Conservation (phyloP, 805 yeast species). For the Starmerella vitae region DNA sequence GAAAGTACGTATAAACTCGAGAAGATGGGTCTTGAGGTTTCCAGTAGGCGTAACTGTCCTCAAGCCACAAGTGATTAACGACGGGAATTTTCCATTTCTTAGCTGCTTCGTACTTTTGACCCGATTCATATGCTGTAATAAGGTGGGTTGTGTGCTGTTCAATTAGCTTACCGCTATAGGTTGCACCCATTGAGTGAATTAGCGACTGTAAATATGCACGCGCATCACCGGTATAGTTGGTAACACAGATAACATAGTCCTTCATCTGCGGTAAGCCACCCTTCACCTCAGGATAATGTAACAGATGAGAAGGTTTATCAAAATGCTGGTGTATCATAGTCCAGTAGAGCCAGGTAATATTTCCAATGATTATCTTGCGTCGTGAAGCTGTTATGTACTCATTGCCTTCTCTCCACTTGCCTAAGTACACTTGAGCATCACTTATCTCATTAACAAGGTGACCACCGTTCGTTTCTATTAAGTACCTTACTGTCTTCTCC, state of each 20-base stretch:
- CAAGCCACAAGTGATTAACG: constrained; percentile 80
- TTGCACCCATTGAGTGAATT: constrained; percentile 58
- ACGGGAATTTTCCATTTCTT: constrained; percentile 50
- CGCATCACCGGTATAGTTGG: constrained; percentile 79
- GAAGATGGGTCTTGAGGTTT: constrained; percentile 33
- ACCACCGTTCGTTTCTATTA: constrained; percentile 48
- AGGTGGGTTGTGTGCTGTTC: constrained; percentile 57
- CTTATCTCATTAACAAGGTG: constrained; percentile 25
- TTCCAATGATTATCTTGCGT: constrained; percentile 41
- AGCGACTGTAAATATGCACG: constrained; percentile 55
- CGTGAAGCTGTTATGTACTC: constrained; percentile 38
- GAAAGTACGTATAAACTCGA: constrained; percentile 38
- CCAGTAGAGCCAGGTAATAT: constrained; percentile 61
- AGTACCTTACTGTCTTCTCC: constrained; percentile 29
- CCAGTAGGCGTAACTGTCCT: constrained; percentile 62
- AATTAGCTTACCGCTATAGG: constrained; percentile 50
- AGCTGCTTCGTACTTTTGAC: constrained; percentile 68
- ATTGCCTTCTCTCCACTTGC: constrained; percentile 47
- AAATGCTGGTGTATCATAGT: constrained; percentile 44
- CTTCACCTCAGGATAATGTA: constrained; percentile 56
- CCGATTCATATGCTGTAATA: constrained; percentile 51
- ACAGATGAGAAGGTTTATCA: constrained; percentile 44
- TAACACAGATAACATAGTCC: constrained; percentile 46
- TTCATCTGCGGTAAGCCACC: constrained; percentile 42
- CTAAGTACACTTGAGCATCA: constrained; percentile 41